phyloP scores from a whole-genome alignment of 306 rosid genomes.

The Vigna reflexopilosa region DNA sequence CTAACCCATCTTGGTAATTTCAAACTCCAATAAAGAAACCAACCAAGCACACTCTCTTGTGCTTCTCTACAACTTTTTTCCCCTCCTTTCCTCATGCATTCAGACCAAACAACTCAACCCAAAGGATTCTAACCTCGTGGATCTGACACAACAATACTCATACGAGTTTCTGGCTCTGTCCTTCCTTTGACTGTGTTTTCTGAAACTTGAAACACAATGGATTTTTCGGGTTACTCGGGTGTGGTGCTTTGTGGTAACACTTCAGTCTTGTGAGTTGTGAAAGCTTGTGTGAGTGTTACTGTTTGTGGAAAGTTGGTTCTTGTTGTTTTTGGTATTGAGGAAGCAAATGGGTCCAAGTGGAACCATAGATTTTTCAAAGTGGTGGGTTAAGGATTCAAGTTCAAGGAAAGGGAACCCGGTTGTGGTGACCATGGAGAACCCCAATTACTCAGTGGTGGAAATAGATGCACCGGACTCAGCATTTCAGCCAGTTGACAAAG shows the following conservation, averaged over 20 bases:
- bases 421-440: conserved; percentile 70
- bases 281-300: neutral
- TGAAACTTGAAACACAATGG: conserved; percentile 4
- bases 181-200: neutral
- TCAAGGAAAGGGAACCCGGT: conserved; percentile 58
- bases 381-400: conserved; percentile 54
- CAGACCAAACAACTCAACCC: conserved; percentile 32
- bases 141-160: conserved; percentile 42
- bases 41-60: conserved; percentile 8
- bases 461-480: conserved; percentile 60
- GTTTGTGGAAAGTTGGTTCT: conserved; percentile 18
- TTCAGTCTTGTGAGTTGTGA: neutral
- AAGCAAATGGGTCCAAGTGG: conserved; percentile 53
- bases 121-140: conserved; percentile 36
- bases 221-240: neutral
- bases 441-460: conserved; percentile 63
- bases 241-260: conserved; percentile 8
- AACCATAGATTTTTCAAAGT: conserved; percentile 51
- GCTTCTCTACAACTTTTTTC: neutral
- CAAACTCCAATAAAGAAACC: conserved; percentile 36
- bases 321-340: conserved; percentile 5
- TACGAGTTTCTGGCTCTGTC: neutral
- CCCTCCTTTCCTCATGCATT: conserved; percentile 43
- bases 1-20: conserved; percentile 45
- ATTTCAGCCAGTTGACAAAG: conserved; percentile 59